Base-by-base conservation (phyloP, 2,329 filamentous ascomycete species). In the Cyclaneusma minus region DNA sequence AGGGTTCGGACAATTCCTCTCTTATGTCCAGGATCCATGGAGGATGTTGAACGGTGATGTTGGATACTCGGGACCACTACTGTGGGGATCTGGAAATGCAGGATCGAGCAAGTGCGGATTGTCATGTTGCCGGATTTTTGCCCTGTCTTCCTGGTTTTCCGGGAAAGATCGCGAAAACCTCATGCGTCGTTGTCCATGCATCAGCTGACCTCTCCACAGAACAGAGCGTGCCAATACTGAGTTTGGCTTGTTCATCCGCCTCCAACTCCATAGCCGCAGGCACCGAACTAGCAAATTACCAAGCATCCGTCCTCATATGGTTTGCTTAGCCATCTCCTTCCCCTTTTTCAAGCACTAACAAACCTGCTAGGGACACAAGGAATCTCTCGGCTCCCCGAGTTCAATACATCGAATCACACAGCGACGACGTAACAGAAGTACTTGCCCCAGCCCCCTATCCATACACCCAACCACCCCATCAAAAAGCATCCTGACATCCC, bases 261-360 rank as follows among this genome's bases (percentile, higher is more conserved):
- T 62, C 62, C 9, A 65, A 71, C 37, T 60, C 68, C 3, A 53
- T 87, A 11, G 78, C 73, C 13, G 69, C 72, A 6, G 81, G 81
- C 16, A 83, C 79, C 1, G 81, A 87, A 42, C 57, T 80, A 19
- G 64, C 68, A 21, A 66, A 74, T 37, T 61, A 70, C 46, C 60
- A 65, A 30, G 66, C 70, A 10, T 66, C 64, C 5, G 65, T 78
- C 24, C 43, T 65, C 21, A 51, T 76, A 35, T 78, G 71, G 71
- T 72, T 48, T 32, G 52, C 35, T 4, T n/a, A 11, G 20, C 10
- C 8, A 13, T 15, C 7, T 12, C 16, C 29, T 28, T 24, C n/a
- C 21, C 22, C 11, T 6, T 15, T n/a, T 13, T 15, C 14, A 21
- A 16, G 22, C 25, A n/a, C n/a, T n/a, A n/a, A n/a, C 36, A 22